phyloP scores from a whole-genome alignment of 78 protist species.

The Dictyostelium firmibasis region DNA sequence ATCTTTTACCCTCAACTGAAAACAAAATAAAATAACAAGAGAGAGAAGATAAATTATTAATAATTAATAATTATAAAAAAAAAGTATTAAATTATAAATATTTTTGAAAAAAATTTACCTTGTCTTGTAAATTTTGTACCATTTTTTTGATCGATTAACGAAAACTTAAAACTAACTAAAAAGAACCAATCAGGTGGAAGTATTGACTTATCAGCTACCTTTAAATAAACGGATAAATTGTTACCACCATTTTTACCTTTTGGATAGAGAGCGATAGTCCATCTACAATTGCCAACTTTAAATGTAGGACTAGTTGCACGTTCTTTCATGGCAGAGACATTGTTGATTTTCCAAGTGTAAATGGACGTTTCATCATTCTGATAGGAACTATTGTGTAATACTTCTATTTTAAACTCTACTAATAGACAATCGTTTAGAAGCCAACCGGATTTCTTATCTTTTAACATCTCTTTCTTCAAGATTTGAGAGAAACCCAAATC shows the following conservation, averaged over 20 bases:
- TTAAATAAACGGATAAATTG: slow-evolving; percentile 43
- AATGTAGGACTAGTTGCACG: slow-evolving; percentile 43
- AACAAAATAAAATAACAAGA: neutral
- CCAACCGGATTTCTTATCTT: slow-evolving; percentile 53
- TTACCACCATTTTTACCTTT: slow-evolving; percentile 65
- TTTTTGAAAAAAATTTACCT: neutral
- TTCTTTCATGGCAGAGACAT: slow-evolving; percentile 42
- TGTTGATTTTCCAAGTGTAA: slow-evolving; percentile 63
- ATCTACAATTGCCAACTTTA: slow-evolving; percentile 58
- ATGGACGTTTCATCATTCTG: slow-evolving; percentile 12
- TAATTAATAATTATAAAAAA: neutral
- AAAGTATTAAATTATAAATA: neutral
- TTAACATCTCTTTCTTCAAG: slow-evolving; percentile 46
- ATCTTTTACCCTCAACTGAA: slow-evolving; percentile 66
- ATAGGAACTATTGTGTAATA: neutral
- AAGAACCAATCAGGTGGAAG: slow-evolving; percentile 49
- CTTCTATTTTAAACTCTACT: slow-evolving; percentile 44
- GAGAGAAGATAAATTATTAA: neutral
- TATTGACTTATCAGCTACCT: slow-evolving; percentile 33
- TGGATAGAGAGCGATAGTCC: slow-evolving; percentile 75
- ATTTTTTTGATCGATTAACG: slow-evolving; percentile 56
- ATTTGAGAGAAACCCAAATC: slow-evolving; percentile 71
- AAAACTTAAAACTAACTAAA: slow-evolving; percentile 57
- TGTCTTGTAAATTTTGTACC: slow-evolving; percentile 65
- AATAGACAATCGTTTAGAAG: slow-evolving; percentile 26